Percentiles rank a stretch among this genome's conserved stretches.
These are phyloP conservation scores for Beauveria asiatica DNA, from an alignment of 2,329 filamentous ascomycete genomes.

Conservation along the genomic window DNA sequence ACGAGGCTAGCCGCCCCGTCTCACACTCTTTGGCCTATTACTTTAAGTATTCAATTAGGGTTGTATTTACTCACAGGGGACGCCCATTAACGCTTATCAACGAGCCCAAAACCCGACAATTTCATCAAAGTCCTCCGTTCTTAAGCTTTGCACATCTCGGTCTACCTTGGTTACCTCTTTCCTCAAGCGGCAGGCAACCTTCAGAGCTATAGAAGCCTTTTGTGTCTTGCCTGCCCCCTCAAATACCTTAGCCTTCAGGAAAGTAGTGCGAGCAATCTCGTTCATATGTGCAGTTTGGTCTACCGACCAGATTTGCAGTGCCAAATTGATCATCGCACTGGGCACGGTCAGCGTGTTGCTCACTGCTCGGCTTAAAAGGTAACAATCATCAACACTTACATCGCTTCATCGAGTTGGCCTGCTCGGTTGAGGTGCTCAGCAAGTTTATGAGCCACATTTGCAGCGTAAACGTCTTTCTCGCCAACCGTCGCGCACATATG, in stretches of 20 bases:
- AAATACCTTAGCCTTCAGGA: constrained; percentile 11
- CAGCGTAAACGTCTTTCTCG: constrained; percentile 10
- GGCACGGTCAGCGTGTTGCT: neutral
- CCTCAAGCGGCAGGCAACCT: constrained; percentile 7
- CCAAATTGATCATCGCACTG: neutral
- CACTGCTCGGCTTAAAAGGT: neutral
- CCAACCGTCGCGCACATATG: constrained; percentile 12
- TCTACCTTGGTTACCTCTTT: constrained; percentile 12
- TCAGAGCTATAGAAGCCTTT: constrained; percentile 9
- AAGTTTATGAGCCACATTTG: constrained; percentile 9
- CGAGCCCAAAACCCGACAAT: constrained; percentile 12
- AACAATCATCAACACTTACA: constrained; percentile 6
- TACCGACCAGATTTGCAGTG: constrained; percentile 6
- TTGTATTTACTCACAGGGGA: too few relatives aligned
- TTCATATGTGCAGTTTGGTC: constrained; percentile 11
- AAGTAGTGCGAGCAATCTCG: constrained; percentile 12
- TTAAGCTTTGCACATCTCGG: neutral
- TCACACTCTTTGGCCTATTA: neutral
- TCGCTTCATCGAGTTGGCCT: neutral
- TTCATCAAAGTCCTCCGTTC: constrained; percentile 11
- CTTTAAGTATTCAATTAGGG: too few relatives aligned
- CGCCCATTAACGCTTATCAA: neutral
- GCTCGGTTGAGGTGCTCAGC: constrained; percentile 9
- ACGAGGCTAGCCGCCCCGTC: neutral
- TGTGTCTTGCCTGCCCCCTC: constrained; percentile 5